phyloP scores from a whole-genome alignment of 208 protist species.

The Trypanosoma cruzi region DNA sequence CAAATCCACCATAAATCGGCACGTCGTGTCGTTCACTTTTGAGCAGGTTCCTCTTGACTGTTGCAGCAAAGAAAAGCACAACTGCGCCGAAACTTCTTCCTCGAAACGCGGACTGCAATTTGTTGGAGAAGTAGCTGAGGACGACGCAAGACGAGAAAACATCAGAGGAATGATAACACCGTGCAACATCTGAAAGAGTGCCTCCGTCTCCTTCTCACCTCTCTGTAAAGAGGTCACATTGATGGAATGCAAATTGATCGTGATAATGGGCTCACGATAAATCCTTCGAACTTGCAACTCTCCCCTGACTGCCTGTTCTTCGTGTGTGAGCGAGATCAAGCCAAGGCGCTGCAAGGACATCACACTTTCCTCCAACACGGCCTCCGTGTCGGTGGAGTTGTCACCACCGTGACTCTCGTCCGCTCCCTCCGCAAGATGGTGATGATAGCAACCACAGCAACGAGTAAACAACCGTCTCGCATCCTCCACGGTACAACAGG shows the following conservation, averaged over 20 bases:
- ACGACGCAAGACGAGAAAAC: not conserved
- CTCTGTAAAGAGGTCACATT: not conserved
- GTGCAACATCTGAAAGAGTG: constrained; percentile 21
- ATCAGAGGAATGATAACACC: constrained; percentile 25
- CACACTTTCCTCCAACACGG: constrained; percentile 24
- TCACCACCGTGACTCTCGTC: not conserved
- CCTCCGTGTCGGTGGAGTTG: not conserved
- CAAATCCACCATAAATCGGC: constrained; percentile 17
- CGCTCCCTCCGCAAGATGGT: not conserved
- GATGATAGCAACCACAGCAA: not conserved
- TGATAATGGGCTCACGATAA: constrained; percentile 16
- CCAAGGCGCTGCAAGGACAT: constrained; percentile 10
- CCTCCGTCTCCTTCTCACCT: not conserved
- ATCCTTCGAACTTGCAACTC: not conserved
- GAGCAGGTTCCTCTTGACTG: not conserved
- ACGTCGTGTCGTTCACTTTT: not conserved
- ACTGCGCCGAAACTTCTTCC: constrained; percentile 7
- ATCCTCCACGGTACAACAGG: constrained; percentile 15
- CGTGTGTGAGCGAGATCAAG: constrained; percentile 9
- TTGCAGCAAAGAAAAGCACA: constrained; percentile 18
- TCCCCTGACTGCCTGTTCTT: not conserved
- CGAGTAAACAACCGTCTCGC: constrained; percentile 17
- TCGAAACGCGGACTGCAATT: not conserved
- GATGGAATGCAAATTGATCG: constrained; percentile 19
- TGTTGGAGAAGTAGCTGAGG: not conserved